Conservation (phyloP, 108 stramenopile species). For the Conticribra weissflogii region DNA sequence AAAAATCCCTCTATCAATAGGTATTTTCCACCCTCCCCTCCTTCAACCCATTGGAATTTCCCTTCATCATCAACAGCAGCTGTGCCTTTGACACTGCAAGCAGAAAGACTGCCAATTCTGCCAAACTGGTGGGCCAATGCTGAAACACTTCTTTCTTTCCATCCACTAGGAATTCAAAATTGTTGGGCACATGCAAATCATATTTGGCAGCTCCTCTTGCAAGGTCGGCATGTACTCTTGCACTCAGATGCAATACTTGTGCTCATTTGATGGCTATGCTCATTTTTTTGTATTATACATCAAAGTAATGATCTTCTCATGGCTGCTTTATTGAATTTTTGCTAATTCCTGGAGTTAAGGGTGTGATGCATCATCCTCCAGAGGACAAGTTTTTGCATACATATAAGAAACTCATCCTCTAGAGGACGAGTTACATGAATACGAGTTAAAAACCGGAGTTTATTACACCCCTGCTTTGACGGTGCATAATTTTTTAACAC, state of each 20-base stretch:
- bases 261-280: slow-evolving; percentile 12
- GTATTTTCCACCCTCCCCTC: slow-evolving; percentile 8
- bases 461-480: too few species aligned
- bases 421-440: too few species aligned
- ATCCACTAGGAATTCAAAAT: slow-evolving; percentile 43
- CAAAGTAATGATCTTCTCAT: too few species aligned
- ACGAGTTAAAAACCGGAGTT: too few species aligned
- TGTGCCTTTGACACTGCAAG: slow-evolving; percentile 30
- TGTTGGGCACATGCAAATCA: slow-evolving; percentile 54
- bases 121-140: slow-evolving; percentile 55
- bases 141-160: slow-evolving; percentile 13
- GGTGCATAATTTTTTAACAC: too few species aligned
- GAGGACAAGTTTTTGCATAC: too few species aligned
- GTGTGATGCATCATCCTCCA: too few species aligned
- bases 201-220: slow-evolving; percentile 30
- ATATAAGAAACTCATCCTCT: too few species aligned
- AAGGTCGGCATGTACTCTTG: background rate
- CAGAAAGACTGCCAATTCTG: slow-evolving; percentile 53
- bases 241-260: background rate
- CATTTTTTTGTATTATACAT: slow-evolving; percentile 15
- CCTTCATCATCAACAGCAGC: slow-evolving; percentile 3
- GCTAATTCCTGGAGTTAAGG: too few species aligned
- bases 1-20: slow-evolving; percentile 20
- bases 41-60: background rate
- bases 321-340: too few species aligned